These are phyloP conservation scores for Aspergillus ellipticus DNA, from an alignment of 495 filamentous ascomycete genomes.

Conservation along the genomic window DNA sequence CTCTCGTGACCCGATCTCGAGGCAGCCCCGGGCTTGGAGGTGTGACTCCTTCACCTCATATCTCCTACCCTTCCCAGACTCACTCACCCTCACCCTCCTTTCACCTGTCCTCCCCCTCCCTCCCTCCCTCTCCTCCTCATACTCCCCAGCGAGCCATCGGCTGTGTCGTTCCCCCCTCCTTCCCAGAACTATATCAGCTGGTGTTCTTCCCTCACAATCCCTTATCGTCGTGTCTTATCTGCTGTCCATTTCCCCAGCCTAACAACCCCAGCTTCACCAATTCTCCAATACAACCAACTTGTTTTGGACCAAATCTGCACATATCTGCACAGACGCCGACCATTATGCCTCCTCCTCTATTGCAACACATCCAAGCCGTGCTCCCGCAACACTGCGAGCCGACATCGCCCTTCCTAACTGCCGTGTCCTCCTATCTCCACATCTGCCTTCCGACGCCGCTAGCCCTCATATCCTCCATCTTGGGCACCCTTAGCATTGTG, in stretches of 20 bases:
- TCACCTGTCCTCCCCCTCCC: background rate
- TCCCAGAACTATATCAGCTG: background rate
- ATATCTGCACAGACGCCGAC: background rate
- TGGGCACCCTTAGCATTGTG: slow-evolving; percentile 62
- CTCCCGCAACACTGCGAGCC: slow-evolving; percentile 64
- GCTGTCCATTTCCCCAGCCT: background rate
- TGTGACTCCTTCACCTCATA: background rate
- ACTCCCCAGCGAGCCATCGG: background rate
- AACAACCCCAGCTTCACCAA: background rate
- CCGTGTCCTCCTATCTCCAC: slow-evolving; percentile 57
- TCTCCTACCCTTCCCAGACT: background rate
- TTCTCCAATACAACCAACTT: background rate
- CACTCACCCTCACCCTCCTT: background rate
- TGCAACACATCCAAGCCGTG: slow-evolving; percentile 26
- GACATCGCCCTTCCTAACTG: slow-evolving; percentile 52
- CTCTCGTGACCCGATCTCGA: background rate
- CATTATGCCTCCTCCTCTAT: slow-evolving; percentile 30
- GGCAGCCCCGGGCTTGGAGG: background rate
- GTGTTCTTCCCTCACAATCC: background rate
- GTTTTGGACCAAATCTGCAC: background rate
- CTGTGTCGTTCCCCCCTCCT: background rate
- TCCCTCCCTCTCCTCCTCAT: background rate
- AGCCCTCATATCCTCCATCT: slow-evolving; percentile 60
- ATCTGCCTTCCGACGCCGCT: slow-evolving; percentile 66
- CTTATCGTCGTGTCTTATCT: slow-evolving; percentile 4